Percentiles rank a stretch among this genome's conserved stretches.
Evolutionary conservation across 2,329 filamentous ascomycete genomes (phyloP).

Genomic region (Fusarium sp.): DNA sequence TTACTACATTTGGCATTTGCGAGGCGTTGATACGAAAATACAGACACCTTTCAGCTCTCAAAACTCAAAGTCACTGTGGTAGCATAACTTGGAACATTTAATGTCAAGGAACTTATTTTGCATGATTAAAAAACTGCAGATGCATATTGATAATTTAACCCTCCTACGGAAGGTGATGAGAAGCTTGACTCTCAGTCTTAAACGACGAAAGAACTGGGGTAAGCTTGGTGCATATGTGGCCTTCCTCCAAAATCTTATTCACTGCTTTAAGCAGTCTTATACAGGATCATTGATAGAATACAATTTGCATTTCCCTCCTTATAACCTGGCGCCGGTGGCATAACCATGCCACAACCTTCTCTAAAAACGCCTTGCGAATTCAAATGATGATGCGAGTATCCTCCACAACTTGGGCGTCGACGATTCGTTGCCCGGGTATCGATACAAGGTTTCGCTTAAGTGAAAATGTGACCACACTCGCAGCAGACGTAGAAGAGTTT

Average conservation of each 20-base stretch:
- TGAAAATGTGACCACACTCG: constrained; percentile 89
- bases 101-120: background rate
- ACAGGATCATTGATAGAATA: constrained; percentile 32
- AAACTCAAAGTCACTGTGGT: background rate
- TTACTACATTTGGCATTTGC: constrained; percentile 47
- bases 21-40: constrained; percentile 48
- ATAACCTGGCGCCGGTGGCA: constrained; percentile 23
- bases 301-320: constrained; percentile 23
- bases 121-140: constrained; percentile 15
- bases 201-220: background rate
- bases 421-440: constrained; percentile 36
- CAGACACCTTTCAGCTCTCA: constrained; percentile 42
- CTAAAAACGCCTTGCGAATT: constrained; percentile 39
- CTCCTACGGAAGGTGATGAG: background rate
- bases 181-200: background rate
- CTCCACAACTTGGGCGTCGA: constrained; percentile 29
- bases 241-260: constrained; percentile 4
- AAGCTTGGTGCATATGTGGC: background rate
- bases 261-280: constrained; percentile 10
- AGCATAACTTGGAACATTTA: background rate
- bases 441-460: constrained; percentile 52
- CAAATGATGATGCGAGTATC: constrained; percentile 34
- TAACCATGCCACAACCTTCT: constrained; percentile 21
- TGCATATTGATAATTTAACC: constrained; percentile 11
- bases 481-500: constrained; percentile 96